Evolutionary conservation across 345 rosid species (phyloP), one percentile per base, ranked within the genome.

Genomic region (Euphorbia tirucalli): DNA sequence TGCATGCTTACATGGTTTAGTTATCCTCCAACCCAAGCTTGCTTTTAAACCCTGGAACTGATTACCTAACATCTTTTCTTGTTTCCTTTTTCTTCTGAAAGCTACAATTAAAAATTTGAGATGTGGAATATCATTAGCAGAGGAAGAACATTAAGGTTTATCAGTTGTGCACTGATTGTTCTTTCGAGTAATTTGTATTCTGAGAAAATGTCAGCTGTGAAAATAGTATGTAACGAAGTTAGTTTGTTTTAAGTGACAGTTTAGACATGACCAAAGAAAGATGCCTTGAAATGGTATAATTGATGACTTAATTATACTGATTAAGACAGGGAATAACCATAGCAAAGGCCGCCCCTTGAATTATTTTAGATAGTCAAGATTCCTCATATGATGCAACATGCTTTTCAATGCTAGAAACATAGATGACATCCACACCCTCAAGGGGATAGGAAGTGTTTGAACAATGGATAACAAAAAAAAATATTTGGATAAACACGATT

Each of bases 401-500:
- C 63, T 41, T 62, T 61, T 66, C 66, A 43, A 67, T 46, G 58
- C 15, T 28, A 43, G 15, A 49, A 59, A 58, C 37, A 70, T 28
- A 11, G 61, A 52, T 49, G 48, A 68, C 49, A 39, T 61, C 52
- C 31, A 61, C 19, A 48, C n/a, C 32, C 46, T 57, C 24, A 63
- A 25, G 10, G 8, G 25, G 14, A 27, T 8, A 43, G 32, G 49
- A 24, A 18, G 57, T 50, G 32, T 58, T 50, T 41, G 24, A 70
- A 52, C 5, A 35, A 61, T 48, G 78, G 50, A 44, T 18, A 39
- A 21, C n/a, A n/a, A 4, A n/a, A 35, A 44, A 15, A 25, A 27
- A 54, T 71, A 48, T 4, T 69, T 57, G 48, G 30, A 62, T 75
- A 48, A 41, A 43, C 55, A 76, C 50, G 56, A 69, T 80, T 72